These are phyloP conservation scores for Boletus fagicola DNA, from an alignment of 768 basidiomycete genomes.

Conservation along the genomic window DNA sequence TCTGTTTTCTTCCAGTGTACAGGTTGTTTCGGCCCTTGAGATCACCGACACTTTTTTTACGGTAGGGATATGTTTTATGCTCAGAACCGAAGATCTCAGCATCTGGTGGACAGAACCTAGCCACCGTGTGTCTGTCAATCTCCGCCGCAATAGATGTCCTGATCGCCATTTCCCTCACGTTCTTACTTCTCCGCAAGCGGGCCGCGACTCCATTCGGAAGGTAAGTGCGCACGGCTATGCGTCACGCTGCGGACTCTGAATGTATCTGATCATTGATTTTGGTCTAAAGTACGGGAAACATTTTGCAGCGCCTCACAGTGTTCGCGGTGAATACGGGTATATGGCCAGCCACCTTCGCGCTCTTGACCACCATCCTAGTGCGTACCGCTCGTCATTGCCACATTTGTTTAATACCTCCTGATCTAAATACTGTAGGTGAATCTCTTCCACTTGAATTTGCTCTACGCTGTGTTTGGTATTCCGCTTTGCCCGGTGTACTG, in stretches of 20 bases:
- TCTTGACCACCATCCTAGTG: constrained; percentile 45
- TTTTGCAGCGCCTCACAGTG: constrained; percentile 11
- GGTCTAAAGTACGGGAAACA: background rate
- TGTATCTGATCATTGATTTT: background rate
- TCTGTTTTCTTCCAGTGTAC: background rate
- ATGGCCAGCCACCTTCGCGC: constrained; percentile 48
- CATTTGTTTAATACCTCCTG: no score
- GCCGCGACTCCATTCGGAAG: background rate
- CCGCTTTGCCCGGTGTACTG: constrained; percentile 12
- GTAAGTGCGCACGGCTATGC: background rate
- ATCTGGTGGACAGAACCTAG: background rate
- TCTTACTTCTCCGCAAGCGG: background rate
- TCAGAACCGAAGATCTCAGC: background rate
- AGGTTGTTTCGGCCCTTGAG: background rate
- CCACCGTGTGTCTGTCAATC: background rate
- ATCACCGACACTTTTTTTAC: background rate
- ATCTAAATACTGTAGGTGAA: background rate
- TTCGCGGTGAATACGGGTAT: constrained; percentile 32
- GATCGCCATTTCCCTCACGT: constrained; percentile 3
- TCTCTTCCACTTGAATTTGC: background rate
- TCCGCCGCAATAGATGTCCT: constrained; percentile 1
- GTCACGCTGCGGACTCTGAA: no score
- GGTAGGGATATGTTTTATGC: background rate
- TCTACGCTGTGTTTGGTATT: constrained; percentile 1
- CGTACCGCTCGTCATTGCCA: constrained; percentile 24